Evolutionary conservation across 345 rosid species (phyloP).

Genomic region (Eucalyptus pauciflora): DNA sequence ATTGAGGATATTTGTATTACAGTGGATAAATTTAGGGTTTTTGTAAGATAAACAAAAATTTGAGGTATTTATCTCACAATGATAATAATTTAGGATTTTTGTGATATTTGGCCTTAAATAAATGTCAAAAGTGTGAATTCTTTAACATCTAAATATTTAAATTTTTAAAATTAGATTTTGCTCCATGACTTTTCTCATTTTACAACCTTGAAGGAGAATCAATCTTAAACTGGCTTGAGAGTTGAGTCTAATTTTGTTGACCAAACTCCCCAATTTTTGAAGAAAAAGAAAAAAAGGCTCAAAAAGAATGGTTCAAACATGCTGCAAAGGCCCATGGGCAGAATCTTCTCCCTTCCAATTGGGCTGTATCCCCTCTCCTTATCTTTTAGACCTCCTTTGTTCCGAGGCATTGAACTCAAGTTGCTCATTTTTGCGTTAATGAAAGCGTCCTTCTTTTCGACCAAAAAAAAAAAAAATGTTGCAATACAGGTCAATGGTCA

Average conservation of each 20-base stretch:
- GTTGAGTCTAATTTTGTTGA: neutral
- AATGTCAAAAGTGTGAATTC: neutral
- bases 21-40: neutral
- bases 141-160: neutral
- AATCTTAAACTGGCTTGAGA: neutral
- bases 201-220: neutral
- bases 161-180: neutral
- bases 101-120: too few species aligned
- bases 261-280: neutral
- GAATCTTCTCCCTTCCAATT: too few species aligned
- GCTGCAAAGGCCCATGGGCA: neutral
- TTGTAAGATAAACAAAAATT: too few species aligned
- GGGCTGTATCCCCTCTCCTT: too few species aligned
- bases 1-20: too few species aligned
- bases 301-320: neutral
- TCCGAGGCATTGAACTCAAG: too few species aligned
- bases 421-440: too few species aligned
- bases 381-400: too few species aligned
- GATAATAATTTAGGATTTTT: neutral
- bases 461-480: neutral
- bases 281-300: neutral
- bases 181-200: neutral
- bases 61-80: neutral
- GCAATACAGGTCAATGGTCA: neutral
- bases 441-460: too few species aligned